Base-by-base conservation (phyloP, 306 rosid species). In the Prunus fruticosa region DNA sequence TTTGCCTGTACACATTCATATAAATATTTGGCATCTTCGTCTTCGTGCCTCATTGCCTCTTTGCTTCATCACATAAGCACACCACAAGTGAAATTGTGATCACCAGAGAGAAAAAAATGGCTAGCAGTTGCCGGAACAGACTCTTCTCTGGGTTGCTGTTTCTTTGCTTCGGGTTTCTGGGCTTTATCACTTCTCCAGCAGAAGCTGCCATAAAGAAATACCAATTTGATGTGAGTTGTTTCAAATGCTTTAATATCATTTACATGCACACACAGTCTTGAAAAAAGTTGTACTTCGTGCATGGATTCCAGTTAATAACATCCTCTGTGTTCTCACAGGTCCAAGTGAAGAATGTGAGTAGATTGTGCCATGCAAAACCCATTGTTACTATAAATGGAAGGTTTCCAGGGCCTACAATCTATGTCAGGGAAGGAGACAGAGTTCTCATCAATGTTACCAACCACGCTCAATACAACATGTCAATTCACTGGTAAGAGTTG, bases 321-420 rank as follows among this genome's bases (percentile, higher is more conserved):
- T 64, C 18, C 25, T 28, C 52, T 13, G 15, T 64, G 52, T 32
- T 38, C 43, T 28, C 0, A 60, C 89, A 92, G 96, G 71, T 92
- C 75, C 97, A 92, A 92, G 90, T 88, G 78, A 88, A 87, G 83
- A 89, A 88, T 76, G 91, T 92, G 83, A 92, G 97, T 60, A 88
- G 97, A 76, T 70, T 92, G 62, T 92, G 97, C 73, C 97, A 90
- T 81, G 91, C 93, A 84, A 92, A 92, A 76, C 90, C 96, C 34
- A 87, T 92, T 46, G 88, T 92, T 11, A 92, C 97, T 4, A 86
- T 92, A 51, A 92, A 92, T 52, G 93, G 97, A 64, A 85, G 89
- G 82, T 92, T 64, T 66, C 97, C 97, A 3, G 97, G 97, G 45
- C 93, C 96, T 60, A 92, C 96, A 0, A 82, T 92, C 53, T 89